These are phyloP conservation scores for Mallotus nudiflorus DNA, from an alignment of 345 rosid genomes.

Conservation along the genomic window DNA sequence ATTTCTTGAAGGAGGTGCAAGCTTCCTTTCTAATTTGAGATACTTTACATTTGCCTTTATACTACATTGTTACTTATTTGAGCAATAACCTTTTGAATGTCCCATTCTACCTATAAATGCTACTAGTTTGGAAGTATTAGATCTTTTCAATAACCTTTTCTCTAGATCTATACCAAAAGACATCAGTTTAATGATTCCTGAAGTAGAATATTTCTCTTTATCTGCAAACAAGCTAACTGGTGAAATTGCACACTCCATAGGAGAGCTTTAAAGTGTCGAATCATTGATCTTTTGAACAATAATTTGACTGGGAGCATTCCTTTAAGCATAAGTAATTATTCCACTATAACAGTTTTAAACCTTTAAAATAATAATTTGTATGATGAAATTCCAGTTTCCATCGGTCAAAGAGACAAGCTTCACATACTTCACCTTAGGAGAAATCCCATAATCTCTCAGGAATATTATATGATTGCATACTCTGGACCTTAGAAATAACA, in stretches of 20 bases:
- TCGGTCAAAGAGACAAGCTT: background rate
- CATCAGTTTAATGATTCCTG: background rate
- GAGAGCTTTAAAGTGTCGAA: too few species aligned
- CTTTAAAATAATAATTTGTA: too few species aligned
- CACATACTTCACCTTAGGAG: background rate
- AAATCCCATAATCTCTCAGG: conserved; percentile 11
- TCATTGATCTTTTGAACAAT: background rate
- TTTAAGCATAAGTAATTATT: background rate
- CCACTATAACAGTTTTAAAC: background rate
- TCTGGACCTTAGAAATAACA: background rate
- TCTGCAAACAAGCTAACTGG: too few species aligned
- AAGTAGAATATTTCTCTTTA: background rate
- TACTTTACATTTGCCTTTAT: too few species aligned
- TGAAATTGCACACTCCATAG: too few species aligned
- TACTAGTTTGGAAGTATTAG: background rate
- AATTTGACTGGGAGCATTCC: background rate
- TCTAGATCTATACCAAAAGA: background rate
- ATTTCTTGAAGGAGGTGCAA: background rate
- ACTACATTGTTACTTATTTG: too few species aligned
- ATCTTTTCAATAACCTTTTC: too few species aligned
- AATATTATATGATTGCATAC: conserved; percentile 2
- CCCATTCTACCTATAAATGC: background rate
- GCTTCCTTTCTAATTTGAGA: background rate
- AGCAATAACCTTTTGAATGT: too few species aligned
- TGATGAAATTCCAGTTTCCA: background rate